Base-by-base conservation (phyloP, 2,329 filamentous ascomycete genomes). In the Clarireedia hainanense region DNA sequence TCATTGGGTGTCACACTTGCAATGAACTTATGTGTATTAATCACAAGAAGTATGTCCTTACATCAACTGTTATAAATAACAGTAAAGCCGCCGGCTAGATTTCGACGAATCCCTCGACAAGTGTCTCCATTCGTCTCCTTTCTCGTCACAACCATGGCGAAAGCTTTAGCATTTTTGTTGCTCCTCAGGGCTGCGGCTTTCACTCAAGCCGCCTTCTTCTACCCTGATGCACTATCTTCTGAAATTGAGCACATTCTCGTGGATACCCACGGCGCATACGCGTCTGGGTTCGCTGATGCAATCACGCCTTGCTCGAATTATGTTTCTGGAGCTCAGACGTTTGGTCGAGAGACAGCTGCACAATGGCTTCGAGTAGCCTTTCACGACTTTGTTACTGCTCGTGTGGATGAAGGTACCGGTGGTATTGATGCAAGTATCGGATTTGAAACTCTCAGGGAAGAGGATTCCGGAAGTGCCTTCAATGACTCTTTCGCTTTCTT, bases 301-400 rank as follows among this genome's bases (percentile, higher is more conserved):
- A 77, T 85, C 55, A 79, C 74, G 36, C 80, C 80, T 2, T 84
- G 81, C 69, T 72, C 72, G 40, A 80, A 75, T 58, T 74, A 79
- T 60, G 74, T 75, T 5, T 74, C 74, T 0, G 73, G 78, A 57
- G 72, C 74, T 5, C 74, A 75, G 0, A 78, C 76, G 0, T 70
- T 76, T 1, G 80, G 80, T 27, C 76, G 80, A 47, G 73, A 60
- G 48, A 63, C 57, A 17, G 57, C 63, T 15, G 80, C 80, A 5
- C 79, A 84, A 66, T 85, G 81, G 81, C 68, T 85, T 39, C 74
- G 81, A 36, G 75, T 77, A 9, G 80, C 76, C 20, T 84, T 84
- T 58, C 81, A 84, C 67, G 81, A 84, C 64, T 79, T 81, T 73
- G 72, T 80, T 4, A 80, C 80, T 4, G 76, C 72, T 26, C 80